phyloP scores from a whole-genome alignment of 208 protist genomes.

The Leishmania arabica region DNA sequence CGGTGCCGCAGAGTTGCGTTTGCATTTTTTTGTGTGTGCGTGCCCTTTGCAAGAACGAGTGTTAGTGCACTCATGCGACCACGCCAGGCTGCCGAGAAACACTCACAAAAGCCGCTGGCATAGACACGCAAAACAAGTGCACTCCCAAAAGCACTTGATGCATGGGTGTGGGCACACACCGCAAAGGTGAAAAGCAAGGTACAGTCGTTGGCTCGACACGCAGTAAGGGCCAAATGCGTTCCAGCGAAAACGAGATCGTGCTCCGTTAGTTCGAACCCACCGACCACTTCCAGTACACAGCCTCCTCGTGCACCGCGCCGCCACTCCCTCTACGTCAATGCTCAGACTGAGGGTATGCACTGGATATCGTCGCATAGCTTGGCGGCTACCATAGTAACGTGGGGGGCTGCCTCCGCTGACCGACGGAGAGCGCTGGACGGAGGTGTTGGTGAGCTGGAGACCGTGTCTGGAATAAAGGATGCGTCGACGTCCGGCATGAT shows the following conservation, averaged over 20 bases:
- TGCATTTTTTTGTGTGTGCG: background rate
- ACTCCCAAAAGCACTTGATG: background rate
- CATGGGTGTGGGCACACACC: background rate
- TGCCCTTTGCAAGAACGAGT: background rate
- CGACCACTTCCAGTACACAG: background rate
- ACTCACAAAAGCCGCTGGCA: background rate
- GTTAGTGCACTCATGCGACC: background rate
- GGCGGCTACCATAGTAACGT: background rate
- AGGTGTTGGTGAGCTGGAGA: slow-evolving; percentile 4
- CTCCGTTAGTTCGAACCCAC: background rate
- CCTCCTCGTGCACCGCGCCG: background rate
- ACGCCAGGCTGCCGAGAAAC: background rate
- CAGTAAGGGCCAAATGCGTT: background rate
- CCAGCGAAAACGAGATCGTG: background rate
- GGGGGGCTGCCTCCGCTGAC: slow-evolving; percentile 5
- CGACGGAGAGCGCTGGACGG: slow-evolving; percentile 12
- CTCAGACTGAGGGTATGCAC: slow-evolving; percentile 10
- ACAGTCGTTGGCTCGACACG: background rate
- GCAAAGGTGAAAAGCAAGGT: background rate
- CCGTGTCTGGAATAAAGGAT: slow-evolving; percentile 8
- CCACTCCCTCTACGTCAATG: slow-evolving; percentile 6
- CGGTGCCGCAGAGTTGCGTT: background rate
- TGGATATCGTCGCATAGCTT: background rate
- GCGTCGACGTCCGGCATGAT: slow-evolving; percentile 12
- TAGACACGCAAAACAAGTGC: background rate